Percentiles rank a stretch among this genome's conserved stretches.
Evolutionary conservation across 768 basidiomycete species (phyloP).

Genomic region (Kwoniella newhampshirensis): DNA sequence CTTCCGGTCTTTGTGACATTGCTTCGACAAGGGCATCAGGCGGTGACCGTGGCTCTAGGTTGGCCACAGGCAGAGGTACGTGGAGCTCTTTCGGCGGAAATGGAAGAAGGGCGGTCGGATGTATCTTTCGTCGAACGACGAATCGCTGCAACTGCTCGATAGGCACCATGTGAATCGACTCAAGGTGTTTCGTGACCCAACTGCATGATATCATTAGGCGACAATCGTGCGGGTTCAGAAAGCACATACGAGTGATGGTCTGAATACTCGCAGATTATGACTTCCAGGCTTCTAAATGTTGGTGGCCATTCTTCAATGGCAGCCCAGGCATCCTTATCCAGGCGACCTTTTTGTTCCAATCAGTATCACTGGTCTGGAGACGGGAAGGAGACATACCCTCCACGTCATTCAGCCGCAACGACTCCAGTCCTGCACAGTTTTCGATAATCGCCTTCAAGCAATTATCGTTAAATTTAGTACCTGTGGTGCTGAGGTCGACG

Average conservation of each 20-base stretch:
- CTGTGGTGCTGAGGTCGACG: constrained; percentile 21
- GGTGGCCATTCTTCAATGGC: constrained; percentile 23
- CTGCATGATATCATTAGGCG: constrained; percentile 6
- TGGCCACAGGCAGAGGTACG: neutral
- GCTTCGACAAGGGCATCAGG: constrained; percentile 6
- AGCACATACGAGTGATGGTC: constrained; percentile 21
- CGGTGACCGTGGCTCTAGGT: constrained; percentile 3
- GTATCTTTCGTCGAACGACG: constrained; percentile 11
- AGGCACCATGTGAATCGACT: constrained; percentile 19
- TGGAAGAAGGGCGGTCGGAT: constrained; percentile 16
- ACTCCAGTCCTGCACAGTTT: constrained; percentile 11
- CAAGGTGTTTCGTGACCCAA: constrained; percentile 28
- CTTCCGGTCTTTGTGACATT: neutral
- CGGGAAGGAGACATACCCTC: constrained; percentile 16
- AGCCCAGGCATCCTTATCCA: constrained; percentile 27
- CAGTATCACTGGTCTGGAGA: neutral
- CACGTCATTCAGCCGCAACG: constrained; percentile 12
- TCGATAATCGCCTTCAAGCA: constrained; percentile 18
- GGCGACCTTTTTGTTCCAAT: constrained; percentile 13
- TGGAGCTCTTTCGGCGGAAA: constrained; percentile 6
- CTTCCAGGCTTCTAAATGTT: constrained; percentile 9
- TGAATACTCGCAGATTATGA: constrained; percentile 16
- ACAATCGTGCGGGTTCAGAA: neutral
- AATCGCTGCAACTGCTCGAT: constrained; percentile 18
- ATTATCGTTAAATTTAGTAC: constrained; percentile 21